Evolutionary conservation across 2,329 filamentous ascomycete species (phyloP).

Genomic region (Dactylonectria estremocensis): DNA sequence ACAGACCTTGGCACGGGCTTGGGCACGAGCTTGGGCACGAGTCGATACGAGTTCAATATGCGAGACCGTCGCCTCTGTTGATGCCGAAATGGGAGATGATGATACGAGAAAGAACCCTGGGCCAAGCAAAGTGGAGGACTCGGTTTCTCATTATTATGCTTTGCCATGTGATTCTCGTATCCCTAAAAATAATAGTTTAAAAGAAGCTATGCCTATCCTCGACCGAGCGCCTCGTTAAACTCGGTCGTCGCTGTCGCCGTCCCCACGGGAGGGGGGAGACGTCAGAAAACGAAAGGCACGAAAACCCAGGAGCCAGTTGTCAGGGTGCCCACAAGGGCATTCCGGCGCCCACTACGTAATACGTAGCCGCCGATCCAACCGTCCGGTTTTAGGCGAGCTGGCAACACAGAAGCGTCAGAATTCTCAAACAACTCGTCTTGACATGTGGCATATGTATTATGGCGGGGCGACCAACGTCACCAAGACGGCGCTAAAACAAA

Average conservation of each 20-base stretch:
- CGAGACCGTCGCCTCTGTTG: conserved; percentile 27
- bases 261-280: background rate
- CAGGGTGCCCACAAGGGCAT: background rate
- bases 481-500: conserved; percentile 35
- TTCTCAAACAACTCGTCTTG: conserved; percentile 16
- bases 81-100: conserved; percentile 32
- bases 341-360: background rate
- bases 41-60: conserved; percentile 44
- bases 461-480: conserved; percentile 40
- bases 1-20: conserved; percentile 24
- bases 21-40: conserved; percentile 31
- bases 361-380: background rate
- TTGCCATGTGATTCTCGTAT: conserved; percentile 3
- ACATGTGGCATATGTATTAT: conserved; percentile 32
- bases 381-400: background rate
- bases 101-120: conserved; percentile 34
- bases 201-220: background rate
- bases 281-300: background rate
- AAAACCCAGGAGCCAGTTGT: background rate
- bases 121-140: conserved; percentile 20
- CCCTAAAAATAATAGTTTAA: conserved; percentile 3
- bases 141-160: background rate
- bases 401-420: background rate
- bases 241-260: conserved; percentile 10
- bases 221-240: background rate